phyloP scores from a whole-genome alignment of 106 monocot species.

The Amphibolis antarctica region DNA sequence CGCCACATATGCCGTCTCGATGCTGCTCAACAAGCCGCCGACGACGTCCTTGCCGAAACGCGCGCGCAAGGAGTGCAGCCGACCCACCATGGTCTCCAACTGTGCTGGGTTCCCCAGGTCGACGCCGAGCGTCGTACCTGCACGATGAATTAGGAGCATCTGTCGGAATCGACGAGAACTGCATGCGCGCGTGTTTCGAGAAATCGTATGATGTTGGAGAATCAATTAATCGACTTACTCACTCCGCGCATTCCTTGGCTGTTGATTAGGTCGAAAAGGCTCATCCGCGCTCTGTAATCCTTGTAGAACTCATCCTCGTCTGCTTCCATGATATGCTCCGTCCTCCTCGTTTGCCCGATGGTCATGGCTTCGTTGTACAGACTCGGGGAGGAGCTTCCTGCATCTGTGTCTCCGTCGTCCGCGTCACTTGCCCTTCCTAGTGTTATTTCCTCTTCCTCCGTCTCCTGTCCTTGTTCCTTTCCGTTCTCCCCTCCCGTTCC shows the following conservation, averaged over 20 bases:
- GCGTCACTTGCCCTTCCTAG: neutral
- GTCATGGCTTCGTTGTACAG: neutral
- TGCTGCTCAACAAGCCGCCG: constrained; percentile 6
- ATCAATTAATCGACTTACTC: no score
- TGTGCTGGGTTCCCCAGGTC: constrained; percentile 2
- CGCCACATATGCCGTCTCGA: constrained; percentile 25
- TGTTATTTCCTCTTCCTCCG: constrained; percentile 3
- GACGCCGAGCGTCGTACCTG: constrained; percentile 8
- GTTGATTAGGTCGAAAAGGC: constrained; percentile 6
- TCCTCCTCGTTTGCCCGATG: neutral
- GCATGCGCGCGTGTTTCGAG: no score
- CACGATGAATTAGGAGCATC: no score
- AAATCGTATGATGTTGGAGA: no score
- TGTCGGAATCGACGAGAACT: no score
- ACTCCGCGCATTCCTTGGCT: neutral
- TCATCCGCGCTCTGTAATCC: constrained; percentile 4
- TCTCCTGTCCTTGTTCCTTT: no score
- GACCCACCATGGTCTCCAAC: constrained; percentile 1
- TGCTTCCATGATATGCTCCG: neutral
- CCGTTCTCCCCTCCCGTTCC: no score
- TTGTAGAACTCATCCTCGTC: constrained; percentile 10
- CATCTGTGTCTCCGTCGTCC: neutral
- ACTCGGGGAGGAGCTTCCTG: neutral
- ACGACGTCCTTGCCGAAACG: neutral
- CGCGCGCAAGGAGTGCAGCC: neutral